Percentiles rank a stretch among this genome's conserved stretches.
Evolutionary conservation across 768 basidiomycete genomes (phyloP).

Genomic region (Daedaleopsis sinensis): DNA sequence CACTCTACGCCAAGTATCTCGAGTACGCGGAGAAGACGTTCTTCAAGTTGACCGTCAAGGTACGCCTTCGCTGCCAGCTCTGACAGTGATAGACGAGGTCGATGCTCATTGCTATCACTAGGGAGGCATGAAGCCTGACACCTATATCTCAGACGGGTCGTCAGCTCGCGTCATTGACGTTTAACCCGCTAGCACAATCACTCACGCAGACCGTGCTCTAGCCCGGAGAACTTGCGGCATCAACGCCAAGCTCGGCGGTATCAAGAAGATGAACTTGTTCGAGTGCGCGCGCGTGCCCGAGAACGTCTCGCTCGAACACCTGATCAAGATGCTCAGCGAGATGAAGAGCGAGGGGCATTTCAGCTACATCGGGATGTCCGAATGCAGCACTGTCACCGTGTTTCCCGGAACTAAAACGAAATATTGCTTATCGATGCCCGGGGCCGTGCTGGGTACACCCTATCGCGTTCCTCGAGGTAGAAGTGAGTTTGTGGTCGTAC

Average conservation of each 20-base stretch:
- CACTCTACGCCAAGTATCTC: slow-evolving; percentile 51
- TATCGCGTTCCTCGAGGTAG: no score
- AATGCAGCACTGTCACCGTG: slow-evolving; percentile 53
- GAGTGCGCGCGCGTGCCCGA: slow-evolving; percentile 52
- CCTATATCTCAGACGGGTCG: slow-evolving; percentile 30
- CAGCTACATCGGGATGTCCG: slow-evolving; percentile 61
- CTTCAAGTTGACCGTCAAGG: slow-evolving; percentile 56
- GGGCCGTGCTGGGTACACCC: slow-evolving; percentile 46
- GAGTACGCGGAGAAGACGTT: slow-evolving; percentile 47
- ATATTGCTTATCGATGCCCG: no score
- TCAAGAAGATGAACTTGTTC: slow-evolving; percentile 63
- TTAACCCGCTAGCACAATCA: background rate
- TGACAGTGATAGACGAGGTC: background rate
- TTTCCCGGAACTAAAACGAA: no score
- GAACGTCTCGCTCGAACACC: slow-evolving; percentile 41
- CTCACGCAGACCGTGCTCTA: background rate
- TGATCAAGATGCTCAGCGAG: slow-evolving; percentile 42
- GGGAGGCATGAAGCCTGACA: slow-evolving; percentile 25
- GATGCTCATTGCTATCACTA: background rate
- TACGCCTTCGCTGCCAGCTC: slow-evolving; percentile 12
- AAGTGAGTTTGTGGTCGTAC: slow-evolving; percentile 60
- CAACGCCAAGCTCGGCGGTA: slow-evolving; percentile 49
- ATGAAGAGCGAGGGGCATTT: slow-evolving; percentile 59
- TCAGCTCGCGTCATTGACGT: no score
- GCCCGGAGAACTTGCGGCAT: slow-evolving; percentile 46